phyloP scores from a whole-genome alignment of 495 filamentous ascomycete species.

The Choiromyces venosus region DNA sequence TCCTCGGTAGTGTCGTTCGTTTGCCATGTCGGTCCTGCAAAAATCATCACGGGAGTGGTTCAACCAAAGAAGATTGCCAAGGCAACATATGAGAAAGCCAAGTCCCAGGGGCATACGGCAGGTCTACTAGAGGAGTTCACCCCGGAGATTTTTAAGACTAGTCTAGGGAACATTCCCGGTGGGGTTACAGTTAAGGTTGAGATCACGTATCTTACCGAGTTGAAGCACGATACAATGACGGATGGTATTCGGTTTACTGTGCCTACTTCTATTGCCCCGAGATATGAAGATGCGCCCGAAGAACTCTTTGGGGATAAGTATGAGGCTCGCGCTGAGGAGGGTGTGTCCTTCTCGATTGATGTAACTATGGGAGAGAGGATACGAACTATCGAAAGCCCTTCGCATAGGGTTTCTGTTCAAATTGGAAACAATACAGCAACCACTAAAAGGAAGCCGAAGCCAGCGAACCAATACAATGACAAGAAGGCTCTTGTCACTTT shows the following conservation, averaged over 20 bases:
- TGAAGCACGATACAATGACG: slow-evolving; percentile 58
- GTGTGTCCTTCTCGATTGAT: slow-evolving; percentile 58
- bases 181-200: slow-evolving; percentile 51
- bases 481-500: slow-evolving; percentile 57
- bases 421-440: slow-evolving; percentile 42
- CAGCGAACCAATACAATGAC: slow-evolving; percentile 47
- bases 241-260: slow-evolving; percentile 61
- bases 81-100: slow-evolving; percentile 51
- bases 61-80: slow-evolving; percentile 57
- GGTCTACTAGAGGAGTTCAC: slow-evolving; percentile 57
- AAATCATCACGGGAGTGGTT: slow-evolving; percentile 52
- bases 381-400: slow-evolving; percentile 56
- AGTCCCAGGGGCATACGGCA: slow-evolving; percentile 53
- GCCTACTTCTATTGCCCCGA: slow-evolving; percentile 56
- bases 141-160: slow-evolving; percentile 58
- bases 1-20: slow-evolving; percentile 60
- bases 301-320: not conserved
- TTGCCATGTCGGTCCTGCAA: slow-evolving; percentile 49
- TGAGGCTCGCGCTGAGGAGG: slow-evolving; percentile 32
- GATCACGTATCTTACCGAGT: slow-evolving; percentile 58
- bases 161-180: slow-evolving; percentile 58
- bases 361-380: slow-evolving; percentile 54
- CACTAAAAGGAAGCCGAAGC: slow-evolving; percentile 44
- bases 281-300: slow-evolving; percentile 53
- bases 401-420: slow-evolving; percentile 57